These are phyloP conservation scores for Kwoniella shandongensis DNA, from an alignment of 768 basidiomycete genomes.

Conservation along the genomic window DNA sequence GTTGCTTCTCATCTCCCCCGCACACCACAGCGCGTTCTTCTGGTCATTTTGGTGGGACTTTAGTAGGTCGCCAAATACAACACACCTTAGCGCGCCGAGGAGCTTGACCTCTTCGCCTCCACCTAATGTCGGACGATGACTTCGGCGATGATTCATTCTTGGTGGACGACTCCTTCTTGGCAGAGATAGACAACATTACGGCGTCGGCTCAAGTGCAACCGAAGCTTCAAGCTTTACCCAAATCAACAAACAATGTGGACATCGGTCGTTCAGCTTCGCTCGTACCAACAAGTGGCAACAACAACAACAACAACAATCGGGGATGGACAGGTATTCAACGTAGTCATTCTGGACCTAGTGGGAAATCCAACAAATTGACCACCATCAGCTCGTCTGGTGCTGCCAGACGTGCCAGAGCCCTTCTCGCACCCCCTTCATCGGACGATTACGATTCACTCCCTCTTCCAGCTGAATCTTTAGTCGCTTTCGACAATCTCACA, in stretches of 20 bases:
- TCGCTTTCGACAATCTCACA: conserved; percentile 9
- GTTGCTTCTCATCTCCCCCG: too few relatives aligned
- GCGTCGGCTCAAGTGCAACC: conserved; percentile 19
- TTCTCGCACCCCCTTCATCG: conserved; percentile 13
- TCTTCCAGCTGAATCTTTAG: conserved; percentile 15
- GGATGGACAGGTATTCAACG: conserved; percentile 31
- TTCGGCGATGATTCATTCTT: conserved; percentile 43
- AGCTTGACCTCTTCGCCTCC: too few relatives aligned
- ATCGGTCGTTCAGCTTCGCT: conserved; percentile 13
- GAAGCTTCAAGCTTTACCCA: not conserved
- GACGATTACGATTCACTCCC: conserved; percentile 18
- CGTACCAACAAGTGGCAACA: not conserved
- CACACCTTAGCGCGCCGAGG: too few relatives aligned
- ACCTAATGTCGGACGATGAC: conserved; percentile 50
- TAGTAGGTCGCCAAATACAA: too few relatives aligned
- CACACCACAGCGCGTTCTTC: too few relatives aligned
- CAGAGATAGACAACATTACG: conserved; percentile 43
- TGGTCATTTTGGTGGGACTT: too few relatives aligned
- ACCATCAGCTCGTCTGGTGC: not conserved
- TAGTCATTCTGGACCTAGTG: conserved; percentile 12
- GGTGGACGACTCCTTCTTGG: conserved; percentile 42
- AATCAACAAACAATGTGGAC: not conserved
- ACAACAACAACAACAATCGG: not conserved
- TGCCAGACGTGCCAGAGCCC: not conserved
- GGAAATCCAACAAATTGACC: not conserved